phyloP scores from a whole-genome alignment of 2,329 filamentous ascomycete species.

The Verticillium klebahnii region DNA sequence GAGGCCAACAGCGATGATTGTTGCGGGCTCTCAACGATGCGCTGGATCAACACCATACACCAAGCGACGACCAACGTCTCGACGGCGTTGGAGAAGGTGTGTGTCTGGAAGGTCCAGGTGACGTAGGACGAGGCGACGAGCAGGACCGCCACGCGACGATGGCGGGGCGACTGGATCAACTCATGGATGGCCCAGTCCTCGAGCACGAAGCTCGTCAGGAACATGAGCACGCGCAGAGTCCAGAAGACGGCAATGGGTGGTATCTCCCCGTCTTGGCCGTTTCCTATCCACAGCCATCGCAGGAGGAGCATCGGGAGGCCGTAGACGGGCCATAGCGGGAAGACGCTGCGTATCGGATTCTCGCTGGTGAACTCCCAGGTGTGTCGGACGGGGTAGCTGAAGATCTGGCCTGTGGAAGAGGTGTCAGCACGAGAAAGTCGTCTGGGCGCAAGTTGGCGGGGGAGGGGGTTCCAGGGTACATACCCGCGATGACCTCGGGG shows the following conservation, averaged over 20 bases:
- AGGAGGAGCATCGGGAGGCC: slow-evolving; percentile 89
- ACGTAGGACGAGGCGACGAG: slow-evolving; percentile 95
- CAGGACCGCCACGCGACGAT: slow-evolving; percentile 69
- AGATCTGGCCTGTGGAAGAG: slow-evolving; percentile 68
- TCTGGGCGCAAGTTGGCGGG: neutral
- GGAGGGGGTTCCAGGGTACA: slow-evolving; percentile 23
- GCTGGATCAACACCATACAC: slow-evolving; percentile 86
- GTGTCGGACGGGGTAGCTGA: slow-evolving; percentile 80
- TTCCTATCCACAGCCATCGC: slow-evolving; percentile 87
- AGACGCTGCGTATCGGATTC: slow-evolving; percentile 88
- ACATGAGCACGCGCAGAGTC: slow-evolving; percentile 85
- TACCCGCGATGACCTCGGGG: slow-evolving; percentile 94
- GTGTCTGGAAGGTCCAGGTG: slow-evolving; percentile 97
- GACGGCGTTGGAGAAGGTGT: slow-evolving; percentile 96
- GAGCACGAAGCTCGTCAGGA: slow-evolving; percentile 88
- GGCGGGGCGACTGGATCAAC: slow-evolving; percentile 69
- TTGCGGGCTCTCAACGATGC: slow-evolving; percentile 75
- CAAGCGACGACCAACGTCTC: slow-evolving; percentile 91
- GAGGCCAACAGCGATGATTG: slow-evolving; percentile 72
- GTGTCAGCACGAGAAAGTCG: neutral
- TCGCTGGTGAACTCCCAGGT: slow-evolving; percentile 96
- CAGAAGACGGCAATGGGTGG: slow-evolving; percentile 88
- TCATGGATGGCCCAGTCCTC: slow-evolving; percentile 98
- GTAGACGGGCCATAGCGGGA: slow-evolving; percentile 94
- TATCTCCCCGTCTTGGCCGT: slow-evolving; percentile 70